phyloP scores from a whole-genome alignment of 768 basidiomycete species.

The Daedalea quercina region DNA sequence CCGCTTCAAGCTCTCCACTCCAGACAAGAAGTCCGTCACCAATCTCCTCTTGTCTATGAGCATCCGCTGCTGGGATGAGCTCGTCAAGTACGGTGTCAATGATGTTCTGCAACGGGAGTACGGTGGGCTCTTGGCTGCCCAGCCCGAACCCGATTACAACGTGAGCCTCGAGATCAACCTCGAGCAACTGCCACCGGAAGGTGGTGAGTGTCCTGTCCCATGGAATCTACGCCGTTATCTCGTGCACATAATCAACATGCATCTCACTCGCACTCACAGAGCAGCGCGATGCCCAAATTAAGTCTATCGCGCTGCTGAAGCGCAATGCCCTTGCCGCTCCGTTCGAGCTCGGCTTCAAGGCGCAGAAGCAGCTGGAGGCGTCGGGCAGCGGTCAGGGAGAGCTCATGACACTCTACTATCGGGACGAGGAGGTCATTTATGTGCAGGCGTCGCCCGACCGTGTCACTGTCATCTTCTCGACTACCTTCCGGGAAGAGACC shows the following conservation, averaged over 20 bases:
- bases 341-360: conserved; percentile 81
- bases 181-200: conserved; percentile 74
- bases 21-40: conserved; percentile 68
- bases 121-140: conserved; percentile 55
- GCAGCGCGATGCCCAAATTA: conserved; percentile 71
- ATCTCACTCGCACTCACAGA: conserved; percentile 37
- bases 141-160: conserved; percentile 84
- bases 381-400: conserved; percentile 64
- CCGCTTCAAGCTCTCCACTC: conserved; percentile 88
- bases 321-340: conserved; percentile 93
- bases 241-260: background rate
- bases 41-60: conserved; percentile 85
- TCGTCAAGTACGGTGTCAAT: conserved; percentile 79
- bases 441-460: conserved; percentile 90
- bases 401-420: conserved; percentile 89
- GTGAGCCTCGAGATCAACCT: conserved; percentile 84
- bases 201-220: conserved; percentile 46
- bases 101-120: conserved; percentile 81
- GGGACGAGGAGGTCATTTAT: conserved; percentile 96
- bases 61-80: conserved; percentile 95
- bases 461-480: conserved; percentile 96
- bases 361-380: conserved; percentile 81
- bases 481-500: conserved; percentile 94
- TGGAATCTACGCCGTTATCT: background rate
- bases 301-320: conserved; percentile 79